Percentiles rank a stretch among this genome's conserved stretches.
phyloP scores from a whole-genome alignment of 1,139 yeast genomes.

The Lodderomyces pseudojiufengensis region DNA sequence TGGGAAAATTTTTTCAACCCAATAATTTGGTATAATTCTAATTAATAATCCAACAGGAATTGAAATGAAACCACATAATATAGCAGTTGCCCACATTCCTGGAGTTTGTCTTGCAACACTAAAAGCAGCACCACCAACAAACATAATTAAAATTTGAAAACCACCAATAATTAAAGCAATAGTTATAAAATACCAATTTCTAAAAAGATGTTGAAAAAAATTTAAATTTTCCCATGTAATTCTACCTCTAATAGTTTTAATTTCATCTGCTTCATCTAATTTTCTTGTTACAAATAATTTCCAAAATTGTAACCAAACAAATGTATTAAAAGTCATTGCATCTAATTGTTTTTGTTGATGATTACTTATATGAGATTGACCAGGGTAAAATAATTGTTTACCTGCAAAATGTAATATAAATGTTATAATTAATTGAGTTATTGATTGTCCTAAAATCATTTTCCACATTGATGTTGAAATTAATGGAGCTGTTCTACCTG shows the following conservation, averaged over 20 bases:
- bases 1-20: conserved; percentile 72
- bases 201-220: conserved; percentile 74
- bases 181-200: conserved; percentile 75
- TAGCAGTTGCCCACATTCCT: conserved; percentile 86
- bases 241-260: conserved; percentile 54
- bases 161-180: conserved; percentile 76
- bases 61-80: conserved; percentile 77
- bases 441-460: conserved; percentile 89
- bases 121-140: conserved; percentile 96
- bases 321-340: conserved; percentile 89
- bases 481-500: conserved; percentile 74
- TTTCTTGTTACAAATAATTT: conserved; percentile 89
- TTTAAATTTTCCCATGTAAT: conserved; percentile 62
- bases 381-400: conserved; percentile 50
- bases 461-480: conserved; percentile 96
- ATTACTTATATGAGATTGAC: conserved; percentile 28
- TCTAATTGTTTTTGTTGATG: conserved; percentile 58
- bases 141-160: conserved; percentile 86
- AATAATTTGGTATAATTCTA: conserved; percentile 77
- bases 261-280: conserved; percentile 81
- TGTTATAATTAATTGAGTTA: conserved; percentile 73
- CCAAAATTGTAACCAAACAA: conserved; percentile 97
- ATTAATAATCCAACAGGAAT: conserved; percentile 76
- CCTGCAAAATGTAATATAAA: conserved; percentile 83
- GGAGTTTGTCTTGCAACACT: conserved; percentile 75